These are phyloP conservation scores for Leccinum variicolor DNA, from an alignment of 768 basidiomycete species.

Conservation along the genomic window DNA sequence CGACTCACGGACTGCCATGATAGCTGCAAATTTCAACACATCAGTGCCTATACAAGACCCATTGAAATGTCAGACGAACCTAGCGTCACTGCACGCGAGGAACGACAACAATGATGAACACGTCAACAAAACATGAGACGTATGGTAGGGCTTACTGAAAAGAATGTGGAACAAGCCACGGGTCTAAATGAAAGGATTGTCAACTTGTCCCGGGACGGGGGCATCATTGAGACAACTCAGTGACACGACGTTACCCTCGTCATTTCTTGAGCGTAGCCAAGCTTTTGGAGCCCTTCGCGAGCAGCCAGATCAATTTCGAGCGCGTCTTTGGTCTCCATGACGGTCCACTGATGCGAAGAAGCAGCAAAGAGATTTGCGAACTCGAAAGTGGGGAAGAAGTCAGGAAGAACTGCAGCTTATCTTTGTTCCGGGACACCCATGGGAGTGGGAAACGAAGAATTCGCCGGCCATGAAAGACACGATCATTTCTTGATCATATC, in stretches of 20 bases:
- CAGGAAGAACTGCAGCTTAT: background rate
- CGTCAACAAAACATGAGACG: background rate
- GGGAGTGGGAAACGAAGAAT: background rate
- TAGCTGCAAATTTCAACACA: slow-evolving; percentile 35
- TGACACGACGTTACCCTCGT: slow-evolving; percentile 40
- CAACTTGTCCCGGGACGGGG: too few relatives aligned
- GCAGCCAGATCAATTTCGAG: slow-evolving; percentile 26
- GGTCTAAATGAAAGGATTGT: slow-evolving; percentile 29
- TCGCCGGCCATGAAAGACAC: background rate
- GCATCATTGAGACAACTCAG: background rate
- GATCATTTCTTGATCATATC: background rate
- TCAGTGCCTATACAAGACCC: slow-evolving; percentile 1
- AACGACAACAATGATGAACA: background rate
- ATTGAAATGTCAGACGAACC: slow-evolving; percentile 29
- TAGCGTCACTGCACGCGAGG: slow-evolving; percentile 40
- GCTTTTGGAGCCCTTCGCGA: slow-evolving; percentile 40
- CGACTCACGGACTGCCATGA: slow-evolving; percentile 61
- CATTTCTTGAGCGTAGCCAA: slow-evolving; percentile 58
- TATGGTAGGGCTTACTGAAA: slow-evolving; percentile 41
- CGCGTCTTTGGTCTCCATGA: slow-evolving; percentile 11
- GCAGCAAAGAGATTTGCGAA: background rate
- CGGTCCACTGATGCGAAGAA: background rate
- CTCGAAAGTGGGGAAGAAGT: background rate
- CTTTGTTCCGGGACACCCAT: background rate
- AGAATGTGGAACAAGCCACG: slow-evolving; percentile 51